Conservation (phyloP, 2,329 filamentous ascomycete genomes). For the Reticulascus tulasneorum region DNA sequence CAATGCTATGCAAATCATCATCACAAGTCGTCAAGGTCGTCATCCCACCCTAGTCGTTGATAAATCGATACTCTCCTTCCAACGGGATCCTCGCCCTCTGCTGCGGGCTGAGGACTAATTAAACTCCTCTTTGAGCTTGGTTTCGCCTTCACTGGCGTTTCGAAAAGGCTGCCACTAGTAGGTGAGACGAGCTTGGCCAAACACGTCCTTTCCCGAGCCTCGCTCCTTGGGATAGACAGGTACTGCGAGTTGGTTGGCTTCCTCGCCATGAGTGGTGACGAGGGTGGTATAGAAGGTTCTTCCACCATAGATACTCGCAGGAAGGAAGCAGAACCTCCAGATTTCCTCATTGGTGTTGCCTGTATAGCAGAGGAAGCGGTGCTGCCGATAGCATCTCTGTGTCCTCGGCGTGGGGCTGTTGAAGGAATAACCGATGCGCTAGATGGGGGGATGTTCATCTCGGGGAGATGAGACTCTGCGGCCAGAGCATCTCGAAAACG, state of each 20-base stretch:
- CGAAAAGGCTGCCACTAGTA: constrained; percentile 19
- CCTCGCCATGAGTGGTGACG: constrained; percentile 29
- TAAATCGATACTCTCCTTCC: constrained; percentile 43
- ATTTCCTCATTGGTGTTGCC: constrained; percentile 11
- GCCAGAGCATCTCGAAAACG: constrained; percentile 50
- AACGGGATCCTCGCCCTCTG: too few relatives aligned
- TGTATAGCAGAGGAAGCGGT: constrained; percentile 14
- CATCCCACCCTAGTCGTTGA: constrained; percentile 54
- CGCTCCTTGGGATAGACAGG: constrained; percentile 16
- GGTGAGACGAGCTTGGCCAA: constrained; percentile 7
- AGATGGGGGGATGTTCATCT: constrained; percentile 28
- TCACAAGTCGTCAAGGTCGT: constrained; percentile 47
- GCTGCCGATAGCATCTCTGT: constrained; percentile 23
- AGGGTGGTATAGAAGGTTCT: constrained; percentile 25
- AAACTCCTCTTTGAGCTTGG: constrained; percentile 1
- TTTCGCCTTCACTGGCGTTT: constrained; percentile 28
- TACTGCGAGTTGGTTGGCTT: constrained; percentile 11
- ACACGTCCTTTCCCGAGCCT: constrained; percentile 20
- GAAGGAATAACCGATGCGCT: constrained; percentile 37
- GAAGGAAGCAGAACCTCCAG: not conserved
- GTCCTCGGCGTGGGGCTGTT: constrained; percentile 30
- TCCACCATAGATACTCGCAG: constrained; percentile 12
- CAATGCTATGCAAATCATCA: constrained; percentile 16
- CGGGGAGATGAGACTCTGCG: constrained; percentile 19
- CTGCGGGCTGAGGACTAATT: not conserved